phyloP scores from a whole-genome alignment of 2,329 filamentous ascomycete genomes.

The Monosporascus sp. region DNA sequence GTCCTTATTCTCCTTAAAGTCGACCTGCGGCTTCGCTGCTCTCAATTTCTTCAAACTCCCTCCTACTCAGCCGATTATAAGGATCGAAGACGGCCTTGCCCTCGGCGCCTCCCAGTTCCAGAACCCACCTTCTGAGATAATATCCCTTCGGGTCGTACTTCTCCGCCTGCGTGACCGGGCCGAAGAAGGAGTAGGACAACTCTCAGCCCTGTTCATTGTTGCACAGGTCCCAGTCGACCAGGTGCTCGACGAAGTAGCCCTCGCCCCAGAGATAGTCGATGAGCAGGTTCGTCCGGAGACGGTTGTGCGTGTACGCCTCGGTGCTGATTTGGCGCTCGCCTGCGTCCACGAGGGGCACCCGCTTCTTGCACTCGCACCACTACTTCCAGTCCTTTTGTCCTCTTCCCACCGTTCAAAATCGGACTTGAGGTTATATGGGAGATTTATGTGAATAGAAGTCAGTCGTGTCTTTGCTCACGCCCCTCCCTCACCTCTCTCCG shows the following conservation, averaged over 20 bases:
- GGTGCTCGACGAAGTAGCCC: constrained; percentile 56
- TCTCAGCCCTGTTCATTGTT: constrained; percentile 64
- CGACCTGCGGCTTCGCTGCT: constrained; percentile 58
- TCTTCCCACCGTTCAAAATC: constrained; percentile 64
- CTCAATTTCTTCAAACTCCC: constrained; percentile 47
- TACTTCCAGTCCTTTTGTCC: constrained; percentile 49
- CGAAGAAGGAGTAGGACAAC: constrained; percentile 69
- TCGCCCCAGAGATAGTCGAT: constrained; percentile 63
- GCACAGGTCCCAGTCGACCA: constrained; percentile 58
- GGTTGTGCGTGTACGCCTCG: constrained; percentile 61
- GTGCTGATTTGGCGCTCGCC: constrained; percentile 58
- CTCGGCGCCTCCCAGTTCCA: constrained; percentile 51
- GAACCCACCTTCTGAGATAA: constrained; percentile 62
- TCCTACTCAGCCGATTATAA: constrained; percentile 45
- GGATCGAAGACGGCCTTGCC: constrained; percentile 62
- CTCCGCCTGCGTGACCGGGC: constrained; percentile 61
- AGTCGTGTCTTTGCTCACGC: neutral
- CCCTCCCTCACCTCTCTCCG: constrained; percentile 4
- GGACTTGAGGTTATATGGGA: constrained; percentile 68
- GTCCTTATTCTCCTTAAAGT: constrained; percentile 53
- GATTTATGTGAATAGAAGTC: constrained; percentile 48
- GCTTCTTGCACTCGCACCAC: constrained; percentile 58
- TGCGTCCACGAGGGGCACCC: constrained; percentile 61
- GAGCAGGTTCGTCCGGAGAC: constrained; percentile 60
- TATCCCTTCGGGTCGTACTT: constrained; percentile 60